Conservation (phyloP, 306 rosid species). For the Gleditsia sinensis region DNA sequence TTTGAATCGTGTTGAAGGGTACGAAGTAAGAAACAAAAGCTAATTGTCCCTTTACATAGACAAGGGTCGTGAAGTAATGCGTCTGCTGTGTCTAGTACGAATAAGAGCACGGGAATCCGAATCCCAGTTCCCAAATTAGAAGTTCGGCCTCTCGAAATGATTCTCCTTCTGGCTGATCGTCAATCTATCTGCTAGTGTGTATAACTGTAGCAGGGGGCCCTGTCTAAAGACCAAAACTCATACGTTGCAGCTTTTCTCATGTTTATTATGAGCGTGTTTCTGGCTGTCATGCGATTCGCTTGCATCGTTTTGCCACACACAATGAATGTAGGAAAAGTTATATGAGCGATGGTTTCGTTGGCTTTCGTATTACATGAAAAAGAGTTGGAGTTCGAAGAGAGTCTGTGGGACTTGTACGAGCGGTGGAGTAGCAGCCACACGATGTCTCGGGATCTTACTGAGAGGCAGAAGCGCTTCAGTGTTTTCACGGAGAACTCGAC, state of each 20-base stretch:
- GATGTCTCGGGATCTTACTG: slow-evolving; percentile 32
- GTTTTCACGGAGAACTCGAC: slow-evolving; percentile 51
- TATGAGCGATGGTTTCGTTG: slow-evolving; percentile 29
- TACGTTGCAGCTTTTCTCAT: too few species aligned
- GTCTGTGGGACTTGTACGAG: slow-evolving; percentile 45
- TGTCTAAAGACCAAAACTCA: too few species aligned
- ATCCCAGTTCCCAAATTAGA: neutral
- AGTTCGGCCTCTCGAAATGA: neutral
- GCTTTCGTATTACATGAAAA: slow-evolving; percentile 40
- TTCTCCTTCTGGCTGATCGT: too few species aligned
- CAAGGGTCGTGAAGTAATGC: too few species aligned
- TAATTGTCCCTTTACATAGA: too few species aligned
- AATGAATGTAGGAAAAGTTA: slow-evolving; percentile 32
- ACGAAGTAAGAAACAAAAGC: neutral
- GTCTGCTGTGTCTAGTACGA: slow-evolving; percentile 8
- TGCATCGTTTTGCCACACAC: too few species aligned
- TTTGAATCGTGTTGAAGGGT: too few species aligned
- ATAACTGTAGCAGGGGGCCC: too few species aligned
- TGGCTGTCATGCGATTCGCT: too few species aligned
- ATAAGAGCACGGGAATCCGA: neutral
- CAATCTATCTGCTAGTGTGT: too few species aligned
- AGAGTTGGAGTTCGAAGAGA: slow-evolving; percentile 48
- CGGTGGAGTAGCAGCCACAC: slow-evolving; percentile 54
- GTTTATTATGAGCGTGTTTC: too few species aligned
- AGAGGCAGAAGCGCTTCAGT: slow-evolving; percentile 47